Percentiles rank a stretch among this genome's conserved stretches.
Conservation (phyloP, 345 rosid genomes). For the Syzygium aqueum region DNA sequence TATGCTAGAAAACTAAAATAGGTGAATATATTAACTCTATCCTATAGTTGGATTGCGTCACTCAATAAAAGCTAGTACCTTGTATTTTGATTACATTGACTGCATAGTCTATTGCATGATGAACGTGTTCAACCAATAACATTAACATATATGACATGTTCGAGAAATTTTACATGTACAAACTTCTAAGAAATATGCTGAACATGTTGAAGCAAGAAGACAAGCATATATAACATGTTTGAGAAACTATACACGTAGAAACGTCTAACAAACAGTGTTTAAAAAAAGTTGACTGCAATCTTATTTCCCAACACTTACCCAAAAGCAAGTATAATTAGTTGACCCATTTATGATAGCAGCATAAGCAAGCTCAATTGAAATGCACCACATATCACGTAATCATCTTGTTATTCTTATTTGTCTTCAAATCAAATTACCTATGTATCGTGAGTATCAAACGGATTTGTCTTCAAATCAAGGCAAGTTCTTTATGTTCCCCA, state of each 20-base stretch:
- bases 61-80: background rate
- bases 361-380: background rate
- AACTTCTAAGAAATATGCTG: background rate
- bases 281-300: background rate
- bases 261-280: background rate
- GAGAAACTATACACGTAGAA: background rate
- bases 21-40: background rate
- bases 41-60: background rate
- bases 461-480: background rate
- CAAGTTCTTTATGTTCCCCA: background rate
- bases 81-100: background rate
- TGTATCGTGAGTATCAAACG: rapidly evolving
- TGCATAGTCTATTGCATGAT: background rate
- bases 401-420: background rate
- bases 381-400: background rate
- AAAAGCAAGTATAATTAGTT: background rate
- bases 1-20: background rate
- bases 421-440: background rate
- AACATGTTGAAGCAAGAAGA: background rate
- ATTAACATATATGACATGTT: no score
- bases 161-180: background rate
- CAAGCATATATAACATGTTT: background rate
- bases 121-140: background rate
- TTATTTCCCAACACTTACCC: background rate
- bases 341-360: background rate